Evolutionary conservation across 2,329 filamentous ascomycete genomes (phyloP).

Genomic region (Colletotrichum viniferum): DNA sequence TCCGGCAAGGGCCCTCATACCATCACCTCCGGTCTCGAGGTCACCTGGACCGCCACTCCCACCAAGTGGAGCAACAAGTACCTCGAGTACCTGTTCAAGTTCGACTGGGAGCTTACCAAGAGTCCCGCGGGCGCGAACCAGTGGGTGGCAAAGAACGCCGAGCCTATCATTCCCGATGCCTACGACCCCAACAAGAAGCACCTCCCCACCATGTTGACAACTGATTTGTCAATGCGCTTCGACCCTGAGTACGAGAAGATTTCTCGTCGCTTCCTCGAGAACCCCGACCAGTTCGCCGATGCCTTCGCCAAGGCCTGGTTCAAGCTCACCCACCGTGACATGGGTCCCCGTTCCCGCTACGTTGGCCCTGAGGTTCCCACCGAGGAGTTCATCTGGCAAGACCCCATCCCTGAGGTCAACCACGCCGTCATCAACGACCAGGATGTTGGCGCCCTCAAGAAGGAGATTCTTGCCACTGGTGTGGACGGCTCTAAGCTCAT

Average conservation of each 20-base stretch:
- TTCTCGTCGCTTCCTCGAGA: conserved; percentile 69
- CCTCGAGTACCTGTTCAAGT: conserved; percentile 79
- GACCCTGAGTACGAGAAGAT: conserved; percentile 80
- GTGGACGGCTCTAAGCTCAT: conserved; percentile 66
- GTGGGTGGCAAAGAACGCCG: conserved; percentile 74
- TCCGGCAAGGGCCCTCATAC: conserved; percentile 72
- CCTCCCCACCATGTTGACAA: conserved; percentile 76
- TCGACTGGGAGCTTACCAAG: conserved; percentile 78
- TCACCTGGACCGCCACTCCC: conserved; percentile 81
- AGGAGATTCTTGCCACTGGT: conserved; percentile 65
- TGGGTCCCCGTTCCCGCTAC: conserved; percentile 74
- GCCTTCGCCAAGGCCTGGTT: conserved; percentile 80
- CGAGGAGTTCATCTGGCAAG: conserved; percentile 76
- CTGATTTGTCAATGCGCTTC: conserved; percentile 73
- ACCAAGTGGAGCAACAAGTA: conserved; percentile 75
- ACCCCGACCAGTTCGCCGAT: conserved; percentile 72
- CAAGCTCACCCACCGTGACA: conserved; percentile 82
- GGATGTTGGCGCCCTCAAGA: conserved; percentile 70
- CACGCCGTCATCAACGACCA: conserved; percentile 64
- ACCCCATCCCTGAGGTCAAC: conserved; percentile 69
- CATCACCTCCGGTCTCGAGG: conserved; percentile 79
- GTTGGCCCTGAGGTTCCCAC: conserved; percentile 75
- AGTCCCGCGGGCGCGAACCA: conserved; percentile 78
- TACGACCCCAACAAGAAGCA: conserved; percentile 75
- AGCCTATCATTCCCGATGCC: conserved; percentile 72